Percentiles rank a stretch among this genome's conserved stretches.
Conservation (phyloP, 1,139 yeast species). For the Yamadazyma sp. region DNA sequence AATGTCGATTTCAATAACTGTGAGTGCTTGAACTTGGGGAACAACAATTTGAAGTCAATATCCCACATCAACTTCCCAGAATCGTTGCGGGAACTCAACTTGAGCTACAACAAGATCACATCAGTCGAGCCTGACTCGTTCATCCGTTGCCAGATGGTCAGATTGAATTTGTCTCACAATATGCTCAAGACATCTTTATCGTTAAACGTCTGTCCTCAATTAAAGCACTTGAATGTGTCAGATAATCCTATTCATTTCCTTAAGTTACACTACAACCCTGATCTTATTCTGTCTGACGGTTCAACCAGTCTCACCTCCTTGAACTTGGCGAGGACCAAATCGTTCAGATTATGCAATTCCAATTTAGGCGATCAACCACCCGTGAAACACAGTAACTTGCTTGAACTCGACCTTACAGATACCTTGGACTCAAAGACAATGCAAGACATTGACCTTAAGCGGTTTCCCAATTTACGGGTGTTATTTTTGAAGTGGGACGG, state of each 20-base stretch:
- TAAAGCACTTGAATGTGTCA: neutral
- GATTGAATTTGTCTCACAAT: conserved; percentile 7
- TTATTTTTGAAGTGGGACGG: conserved; percentile 22
- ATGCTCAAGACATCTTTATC: neutral
- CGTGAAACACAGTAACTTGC: conserved; percentile 16
- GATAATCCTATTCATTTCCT: neutral
- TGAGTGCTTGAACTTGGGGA: conserved; percentile 16
- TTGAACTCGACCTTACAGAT: conserved; percentile 23
- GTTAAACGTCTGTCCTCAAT: neutral
- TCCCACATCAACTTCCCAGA: conserved; percentile 13
- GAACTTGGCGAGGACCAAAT: conserved; percentile 20
- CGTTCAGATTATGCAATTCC: conserved; percentile 12
- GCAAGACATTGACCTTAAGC: conserved; percentile 3
- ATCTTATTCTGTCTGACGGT: neutral
- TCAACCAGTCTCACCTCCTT: conserved; percentile 17
- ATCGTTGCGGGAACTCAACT: conserved; percentile 11
- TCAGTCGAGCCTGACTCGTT: conserved; percentile 4
- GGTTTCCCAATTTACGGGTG: conserved; percentile 17
- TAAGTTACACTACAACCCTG: neutral
- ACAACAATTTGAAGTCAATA: conserved; percentile 13
- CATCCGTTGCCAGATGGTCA: neutral
- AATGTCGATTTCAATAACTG: conserved; percentile 16
- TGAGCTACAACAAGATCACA: conserved; percentile 13
- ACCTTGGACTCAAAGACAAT: conserved; percentile 11
- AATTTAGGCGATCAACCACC: conserved; percentile 18